These are phyloP conservation scores for Diaporthe sp. DNA, from an alignment of 2,329 filamentous ascomycete species.

Conservation along the genomic window DNA sequence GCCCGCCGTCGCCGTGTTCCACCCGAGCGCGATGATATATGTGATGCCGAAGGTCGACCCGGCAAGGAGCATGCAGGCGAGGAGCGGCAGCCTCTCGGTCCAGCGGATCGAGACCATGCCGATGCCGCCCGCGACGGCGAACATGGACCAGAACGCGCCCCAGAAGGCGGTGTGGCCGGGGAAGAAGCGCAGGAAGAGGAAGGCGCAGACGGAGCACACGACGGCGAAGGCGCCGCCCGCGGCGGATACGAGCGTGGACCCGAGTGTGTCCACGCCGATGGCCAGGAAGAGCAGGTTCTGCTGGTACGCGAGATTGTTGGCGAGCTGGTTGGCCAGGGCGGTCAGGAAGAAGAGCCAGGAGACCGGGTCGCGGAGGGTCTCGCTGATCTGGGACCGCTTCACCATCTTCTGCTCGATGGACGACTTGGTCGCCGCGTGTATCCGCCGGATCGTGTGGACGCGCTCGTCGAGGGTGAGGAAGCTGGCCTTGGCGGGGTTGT, in stretches of 20 bases:
- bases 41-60: slow-evolving; percentile 52
- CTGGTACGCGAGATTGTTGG: slow-evolving; percentile 58
- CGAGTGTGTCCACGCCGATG: slow-evolving; percentile 54
- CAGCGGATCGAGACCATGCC: slow-evolving; percentile 51
- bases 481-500: slow-evolving; percentile 42
- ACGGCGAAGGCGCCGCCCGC: slow-evolving; percentile 55
- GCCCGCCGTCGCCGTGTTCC: slow-evolving; percentile 53
- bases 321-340: slow-evolving; percentile 52
- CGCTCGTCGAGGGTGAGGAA: slow-evolving; percentile 44
- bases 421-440: slow-evolving; percentile 52
- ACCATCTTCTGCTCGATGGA: slow-evolving; percentile 56
- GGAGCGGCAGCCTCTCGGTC: slow-evolving; percentile 48
- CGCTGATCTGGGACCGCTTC: slow-evolving; percentile 47
- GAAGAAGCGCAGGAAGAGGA: slow-evolving; percentile 48
- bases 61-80: slow-evolving; percentile 51
- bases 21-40: slow-evolving; percentile 54
- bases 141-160: slow-evolving; percentile 50
- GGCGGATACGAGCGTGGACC: slow-evolving; percentile 56
- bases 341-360: slow-evolving; percentile 47
- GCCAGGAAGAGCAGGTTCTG: slow-evolving; percentile 54
- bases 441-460: slow-evolving; percentile 47
- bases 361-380: slow-evolving; percentile 44
- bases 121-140: slow-evolving; percentile 49
- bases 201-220: slow-evolving; percentile 50
- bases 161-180: slow-evolving; percentile 52